phyloP scores from a whole-genome alignment of 2,329 filamentous ascomycete genomes.

The Coniochaeta sp. region DNA sequence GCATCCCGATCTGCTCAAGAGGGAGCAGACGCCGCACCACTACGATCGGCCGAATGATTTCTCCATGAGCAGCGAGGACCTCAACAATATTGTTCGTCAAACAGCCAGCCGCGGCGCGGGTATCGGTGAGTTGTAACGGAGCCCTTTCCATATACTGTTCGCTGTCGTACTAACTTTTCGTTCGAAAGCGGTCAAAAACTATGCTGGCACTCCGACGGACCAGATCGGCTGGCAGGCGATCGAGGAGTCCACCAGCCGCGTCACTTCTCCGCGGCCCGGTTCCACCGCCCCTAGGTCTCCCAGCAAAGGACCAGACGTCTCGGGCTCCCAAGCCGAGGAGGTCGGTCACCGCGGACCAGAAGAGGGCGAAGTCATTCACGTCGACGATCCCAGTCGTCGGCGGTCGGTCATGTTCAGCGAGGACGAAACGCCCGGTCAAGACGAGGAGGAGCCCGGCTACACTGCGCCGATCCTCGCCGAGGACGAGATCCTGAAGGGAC shows the following conservation, averaged over 20 bases:
- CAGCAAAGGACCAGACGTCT: conserved; percentile 21
- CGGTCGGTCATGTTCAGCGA: conserved; percentile 37
- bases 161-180: conserved; percentile 23
- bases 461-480: conserved; percentile 78
- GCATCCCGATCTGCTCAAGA: conserved; percentile 73
- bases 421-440: conserved; percentile 37
- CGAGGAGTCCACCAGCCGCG: conserved; percentile 60
- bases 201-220: conserved; percentile 74
- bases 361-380: conserved; percentile 60
- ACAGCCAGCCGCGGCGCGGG: conserved; percentile 50
- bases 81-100: conserved; percentile 82
- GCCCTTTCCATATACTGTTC: conserved; percentile 13
- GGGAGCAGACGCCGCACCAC: conserved; percentile 57
- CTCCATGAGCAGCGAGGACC: conserved; percentile 79
- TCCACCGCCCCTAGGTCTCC: conserved; percentile 40
- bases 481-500: conserved; percentile 76
- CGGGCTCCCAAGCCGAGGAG: conserved; percentile 20
- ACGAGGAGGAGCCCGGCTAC: conserved; percentile 54
- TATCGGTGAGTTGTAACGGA: conserved; percentile 38
- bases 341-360: conserved; percentile 32
- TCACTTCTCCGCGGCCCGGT: conserved; percentile 51
- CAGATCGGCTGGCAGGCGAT: conserved; percentile 83
- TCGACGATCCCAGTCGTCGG: conserved; percentile 57
- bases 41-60: conserved; percentile 59
- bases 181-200: conserved; percentile 53